Conservation (phyloP, 2,329 filamentous ascomycete genomes). For the Diaporthe longicolla region DNA sequence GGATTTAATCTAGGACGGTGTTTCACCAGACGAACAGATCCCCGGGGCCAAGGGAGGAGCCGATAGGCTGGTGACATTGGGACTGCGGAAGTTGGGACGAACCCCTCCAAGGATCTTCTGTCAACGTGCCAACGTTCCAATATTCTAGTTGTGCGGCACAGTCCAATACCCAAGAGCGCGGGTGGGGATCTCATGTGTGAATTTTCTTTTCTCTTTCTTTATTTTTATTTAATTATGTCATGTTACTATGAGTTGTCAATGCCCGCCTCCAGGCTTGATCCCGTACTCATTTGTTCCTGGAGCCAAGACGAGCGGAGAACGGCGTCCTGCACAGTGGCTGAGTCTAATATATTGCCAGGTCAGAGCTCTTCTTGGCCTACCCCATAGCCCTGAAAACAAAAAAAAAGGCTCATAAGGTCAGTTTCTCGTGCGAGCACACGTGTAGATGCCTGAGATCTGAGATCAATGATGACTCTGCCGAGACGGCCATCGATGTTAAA, state of each 20-base stretch:
- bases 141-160: background rate
- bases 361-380: conserved; percentile 27
- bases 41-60: conserved; percentile 16
- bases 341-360: conserved; percentile 28
- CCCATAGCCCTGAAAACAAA: background rate
- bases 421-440: too few relatives aligned
- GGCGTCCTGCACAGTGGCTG: conserved; percentile 18
- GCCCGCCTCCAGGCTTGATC: conserved; percentile 1
- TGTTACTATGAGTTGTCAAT: background rate
- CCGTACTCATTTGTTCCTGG: background rate
- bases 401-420: background rate
- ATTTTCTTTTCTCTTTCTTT: background rate
- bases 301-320: conserved; percentile 3
- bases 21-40: conserved; percentile 31
- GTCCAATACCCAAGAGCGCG: background rate
- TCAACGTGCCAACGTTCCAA: background rate
- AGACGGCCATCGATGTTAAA: background rate
- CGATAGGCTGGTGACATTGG: conserved; percentile 1
- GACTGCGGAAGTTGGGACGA: conserved; percentile 3
- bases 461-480: background rate
- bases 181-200: background rate
- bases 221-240: background rate
- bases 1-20: conserved; percentile 5
- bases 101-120: background rate
- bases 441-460: background rate